These are phyloP conservation scores for Cyclotella sp. DNA, from an alignment of 108 stramenopile genomes.

Conservation along the genomic window DNA sequence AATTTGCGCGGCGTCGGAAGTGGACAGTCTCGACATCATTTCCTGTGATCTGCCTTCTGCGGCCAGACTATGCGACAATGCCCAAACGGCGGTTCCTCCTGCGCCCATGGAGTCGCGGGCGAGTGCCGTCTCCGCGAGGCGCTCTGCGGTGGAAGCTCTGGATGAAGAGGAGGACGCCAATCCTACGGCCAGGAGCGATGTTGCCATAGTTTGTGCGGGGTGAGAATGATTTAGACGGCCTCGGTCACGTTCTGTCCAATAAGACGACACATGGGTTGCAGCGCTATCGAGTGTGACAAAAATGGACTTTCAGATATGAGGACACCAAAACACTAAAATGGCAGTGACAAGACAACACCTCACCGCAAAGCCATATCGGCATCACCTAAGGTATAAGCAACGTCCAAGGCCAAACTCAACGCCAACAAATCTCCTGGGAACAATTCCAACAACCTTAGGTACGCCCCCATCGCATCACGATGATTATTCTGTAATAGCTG, in stretches of 20 bases:
- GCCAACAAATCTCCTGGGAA: constrained; percentile 85
- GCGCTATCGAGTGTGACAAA: constrained; percentile 21
- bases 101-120: constrained; percentile 57
- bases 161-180: constrained; percentile 48
- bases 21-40: constrained; percentile 77
- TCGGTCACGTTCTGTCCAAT: constrained; percentile 81
- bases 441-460: constrained; percentile 60
- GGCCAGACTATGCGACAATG: constrained; percentile 69
- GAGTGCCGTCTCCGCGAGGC: constrained; percentile 58
- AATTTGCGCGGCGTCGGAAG: constrained; percentile 66
- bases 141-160: constrained; percentile 63
- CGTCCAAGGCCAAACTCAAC: constrained; percentile 76
- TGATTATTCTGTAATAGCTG: constrained; percentile 71
- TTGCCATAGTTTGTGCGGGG: constrained; percentile 71
- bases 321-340: not conserved
- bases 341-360: not conserved
- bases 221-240: constrained; percentile 57
- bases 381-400: constrained; percentile 76
- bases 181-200: constrained; percentile 72
- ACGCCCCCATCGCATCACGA: constrained; percentile 58
- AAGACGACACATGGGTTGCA: constrained; percentile 74
- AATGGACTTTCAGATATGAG: not conserved
- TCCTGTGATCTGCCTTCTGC: constrained; percentile 80
- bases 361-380: constrained; percentile 62
- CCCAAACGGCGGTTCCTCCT: constrained; percentile 75